phyloP scores from a whole-genome alignment of 106 monocot genomes.

The Cymbidium sinense region DNA sequence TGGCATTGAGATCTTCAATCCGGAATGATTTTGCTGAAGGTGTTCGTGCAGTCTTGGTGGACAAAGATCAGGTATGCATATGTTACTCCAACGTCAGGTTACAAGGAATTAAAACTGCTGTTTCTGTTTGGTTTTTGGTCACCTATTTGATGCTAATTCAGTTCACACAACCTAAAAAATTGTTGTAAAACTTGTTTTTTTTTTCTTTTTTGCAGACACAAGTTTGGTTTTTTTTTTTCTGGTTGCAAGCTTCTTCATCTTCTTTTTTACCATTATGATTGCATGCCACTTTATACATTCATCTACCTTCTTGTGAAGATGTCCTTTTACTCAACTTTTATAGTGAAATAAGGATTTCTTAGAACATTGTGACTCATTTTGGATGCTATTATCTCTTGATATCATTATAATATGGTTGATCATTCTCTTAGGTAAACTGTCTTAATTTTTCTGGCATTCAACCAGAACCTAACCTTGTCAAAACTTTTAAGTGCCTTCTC shows the following conservation, averaged over 20 bases:
- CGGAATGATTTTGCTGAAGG: conserved; percentile 73
- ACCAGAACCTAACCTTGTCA: not conserved
- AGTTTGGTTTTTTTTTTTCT: too few species aligned
- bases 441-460: not conserved
- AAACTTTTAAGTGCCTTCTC: not conserved
- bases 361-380: not conserved
- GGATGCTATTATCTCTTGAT: not conserved
- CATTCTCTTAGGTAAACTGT: not conserved
- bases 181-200: too few species aligned
- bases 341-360: not conserved
- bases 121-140: too few species aligned
- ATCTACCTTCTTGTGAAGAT: not conserved
- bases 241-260: too few species aligned
- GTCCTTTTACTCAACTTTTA: not conserved
- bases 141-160: too few species aligned
- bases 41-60: conserved; percentile 64
- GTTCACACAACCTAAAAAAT: too few species aligned
- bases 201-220: too few species aligned
- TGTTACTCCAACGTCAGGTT: not conserved
- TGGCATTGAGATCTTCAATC: conserved; percentile 48
- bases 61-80: conserved; percentile 58
- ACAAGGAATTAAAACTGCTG: too few species aligned
- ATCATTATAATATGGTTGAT: not conserved
- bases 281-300: too few species aligned
- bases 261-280: too few species aligned